Conservation (phyloP, 2,329 filamentous ascomycete genomes). For the Pseudogymnoascus verrucosus region DNA sequence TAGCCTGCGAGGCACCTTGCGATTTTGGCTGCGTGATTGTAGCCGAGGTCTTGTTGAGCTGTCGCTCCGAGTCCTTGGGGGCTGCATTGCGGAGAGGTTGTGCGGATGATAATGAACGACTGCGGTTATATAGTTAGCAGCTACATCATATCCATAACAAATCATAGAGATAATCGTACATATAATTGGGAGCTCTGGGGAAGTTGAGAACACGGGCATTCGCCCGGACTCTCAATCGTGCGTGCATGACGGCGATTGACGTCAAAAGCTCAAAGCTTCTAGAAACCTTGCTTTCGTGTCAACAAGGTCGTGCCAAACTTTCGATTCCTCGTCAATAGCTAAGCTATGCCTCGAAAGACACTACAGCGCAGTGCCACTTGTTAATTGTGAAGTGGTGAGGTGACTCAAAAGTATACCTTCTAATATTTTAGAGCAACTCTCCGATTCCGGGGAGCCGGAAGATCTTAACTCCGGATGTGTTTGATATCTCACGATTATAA, state of each 20-base stretch:
- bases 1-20: conserved; percentile 95
- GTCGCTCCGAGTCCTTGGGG: conserved; percentile 19
- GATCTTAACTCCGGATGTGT: background rate
- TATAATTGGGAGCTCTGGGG: conserved; percentile 24
- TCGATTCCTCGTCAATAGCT: background rate
- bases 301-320: background rate
- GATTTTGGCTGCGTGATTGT: conserved; percentile 94
- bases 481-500: background rate
- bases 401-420: background rate
- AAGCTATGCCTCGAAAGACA: background rate
- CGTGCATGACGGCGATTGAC: background rate
- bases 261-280: background rate
- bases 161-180: conserved; percentile 19
- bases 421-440: conserved; percentile 8
- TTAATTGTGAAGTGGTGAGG: background rate
- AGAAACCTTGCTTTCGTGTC: background rate
- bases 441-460: conserved; percentile 2
- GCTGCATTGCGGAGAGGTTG: conserved; percentile 19
- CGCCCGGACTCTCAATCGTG: conserved; percentile 25
- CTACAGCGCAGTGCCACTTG: background rate
- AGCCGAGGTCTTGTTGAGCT: conserved; percentile 77
- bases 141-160: conserved; percentile 9
- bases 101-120: conserved; percentile 26
- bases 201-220: conserved; percentile 22
- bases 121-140: conserved; percentile 15